phyloP scores from a whole-genome alignment of 768 basidiomycete genomes.

The Ramaria sp. region DNA sequence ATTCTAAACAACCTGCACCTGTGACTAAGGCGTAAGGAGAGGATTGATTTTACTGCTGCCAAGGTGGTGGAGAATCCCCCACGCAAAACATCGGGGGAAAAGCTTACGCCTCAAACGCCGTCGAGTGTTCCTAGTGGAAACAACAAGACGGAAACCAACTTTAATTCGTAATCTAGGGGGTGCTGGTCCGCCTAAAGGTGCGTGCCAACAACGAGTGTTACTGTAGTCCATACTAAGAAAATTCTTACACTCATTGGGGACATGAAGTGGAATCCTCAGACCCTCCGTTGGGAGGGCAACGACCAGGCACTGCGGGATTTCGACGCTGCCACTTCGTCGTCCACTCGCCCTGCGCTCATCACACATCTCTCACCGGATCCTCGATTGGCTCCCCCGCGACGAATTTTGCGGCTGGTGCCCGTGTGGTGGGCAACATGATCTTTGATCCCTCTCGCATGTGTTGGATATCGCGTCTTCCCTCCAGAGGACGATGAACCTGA shows the following conservation, averaged over 20 bases:
- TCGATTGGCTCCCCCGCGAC: slow-evolving; percentile 71
- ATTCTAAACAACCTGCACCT: slow-evolving; percentile 17
- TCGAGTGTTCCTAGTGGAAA: slow-evolving; percentile 34
- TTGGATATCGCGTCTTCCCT: slow-evolving; percentile 78
- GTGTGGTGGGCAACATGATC: slow-evolving; percentile 95
- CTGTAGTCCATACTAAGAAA: background rate
- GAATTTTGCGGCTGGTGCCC: slow-evolving; percentile 55
- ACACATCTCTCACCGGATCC: slow-evolving; percentile 84
- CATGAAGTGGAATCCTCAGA: slow-evolving; percentile 96
- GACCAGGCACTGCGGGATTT: slow-evolving; percentile 87
- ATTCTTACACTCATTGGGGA: slow-evolving; percentile 77
- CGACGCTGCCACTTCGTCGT: slow-evolving; percentile 66
- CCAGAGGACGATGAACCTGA: slow-evolving; percentile 92
- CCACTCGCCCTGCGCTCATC: slow-evolving; percentile 89
- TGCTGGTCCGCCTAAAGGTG: slow-evolving; percentile 60
- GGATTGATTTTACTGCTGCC: slow-evolving; percentile 41
- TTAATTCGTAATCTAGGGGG: slow-evolving; percentile 79
- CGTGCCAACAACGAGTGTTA: slow-evolving; percentile 14
- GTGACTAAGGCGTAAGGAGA: slow-evolving; percentile 45
- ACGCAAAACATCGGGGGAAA: slow-evolving; percentile 25
- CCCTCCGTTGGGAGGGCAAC: slow-evolving; percentile 95
- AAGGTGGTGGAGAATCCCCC: slow-evolving; percentile 26
- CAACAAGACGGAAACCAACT: slow-evolving; percentile 62
- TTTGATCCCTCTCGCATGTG: slow-evolving; percentile 94
- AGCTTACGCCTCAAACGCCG: slow-evolving; percentile 22